Evolutionary conservation across 805 yeast species (phyloP).

Genomic region (Candida caryicola): DNA sequence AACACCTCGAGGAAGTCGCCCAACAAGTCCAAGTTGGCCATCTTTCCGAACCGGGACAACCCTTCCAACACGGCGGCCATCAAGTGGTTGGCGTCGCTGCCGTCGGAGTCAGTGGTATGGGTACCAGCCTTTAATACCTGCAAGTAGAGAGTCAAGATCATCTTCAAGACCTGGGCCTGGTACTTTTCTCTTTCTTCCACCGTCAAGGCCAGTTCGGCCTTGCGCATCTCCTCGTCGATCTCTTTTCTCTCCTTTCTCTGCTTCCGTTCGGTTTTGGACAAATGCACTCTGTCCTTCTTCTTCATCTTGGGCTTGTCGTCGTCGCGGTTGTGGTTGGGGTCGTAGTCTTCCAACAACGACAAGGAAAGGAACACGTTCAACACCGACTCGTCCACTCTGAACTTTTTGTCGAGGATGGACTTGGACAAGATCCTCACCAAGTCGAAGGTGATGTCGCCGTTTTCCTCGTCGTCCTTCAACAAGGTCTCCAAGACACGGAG

Average conservation of each 20-base stretch:
- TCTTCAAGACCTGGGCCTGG: constrained; percentile 81
- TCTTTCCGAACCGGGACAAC: constrained; percentile 81
- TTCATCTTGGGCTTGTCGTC: constrained; percentile 48
- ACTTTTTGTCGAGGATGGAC: constrained; percentile 69
- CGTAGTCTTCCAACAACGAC: constrained; percentile 64
- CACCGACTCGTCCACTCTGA: constrained; percentile 79
- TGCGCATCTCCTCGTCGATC: constrained; percentile 85
- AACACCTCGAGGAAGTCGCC: constrained; percentile 91
- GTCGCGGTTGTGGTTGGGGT: constrained; percentile 54
- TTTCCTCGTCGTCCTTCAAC: constrained; percentile 70
- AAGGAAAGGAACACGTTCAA: constrained; percentile 69
- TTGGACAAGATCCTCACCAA: constrained; percentile 65
- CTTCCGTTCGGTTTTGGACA: constrained; percentile 87
- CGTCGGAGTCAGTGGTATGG: constrained; percentile 26
- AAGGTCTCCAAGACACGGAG: constrained; percentile 65
- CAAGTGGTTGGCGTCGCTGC: constrained; percentile 49
- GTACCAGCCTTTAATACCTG: constrained; percentile 61
- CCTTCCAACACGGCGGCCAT: constrained; percentile 92
- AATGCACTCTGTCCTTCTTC: constrained; percentile 86
- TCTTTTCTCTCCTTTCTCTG: constrained; percentile 79
- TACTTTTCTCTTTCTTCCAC: constrained; percentile 80
- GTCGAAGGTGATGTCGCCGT: constrained; percentile 79
- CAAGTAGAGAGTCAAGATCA: constrained; percentile 68
- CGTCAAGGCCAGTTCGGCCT: constrained; percentile 84
- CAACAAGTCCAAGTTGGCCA: constrained; percentile 87